These are phyloP conservation scores for Kluyveromyces nonfermentans DNA, from an alignment of 805 yeast species.

Conservation along the genomic window DNA sequence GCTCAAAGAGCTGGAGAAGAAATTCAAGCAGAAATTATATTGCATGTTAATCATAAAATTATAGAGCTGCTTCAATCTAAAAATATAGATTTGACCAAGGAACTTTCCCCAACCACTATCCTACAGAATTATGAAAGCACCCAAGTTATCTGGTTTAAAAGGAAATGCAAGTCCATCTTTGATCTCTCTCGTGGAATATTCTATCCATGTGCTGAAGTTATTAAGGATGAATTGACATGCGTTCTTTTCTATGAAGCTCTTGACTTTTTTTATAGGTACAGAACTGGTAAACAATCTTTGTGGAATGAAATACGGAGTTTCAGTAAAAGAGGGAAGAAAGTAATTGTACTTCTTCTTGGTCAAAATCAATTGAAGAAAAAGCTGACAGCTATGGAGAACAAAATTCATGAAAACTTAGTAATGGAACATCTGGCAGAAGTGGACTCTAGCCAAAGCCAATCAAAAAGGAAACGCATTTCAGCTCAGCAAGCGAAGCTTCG, in stretches of 20 bases:
- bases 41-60: constrained; percentile 32
- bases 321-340: constrained; percentile 19
- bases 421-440: constrained; percentile 21
- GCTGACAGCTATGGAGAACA: constrained; percentile 38
- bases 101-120: constrained; percentile 21
- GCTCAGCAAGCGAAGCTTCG: constrained; percentile 7
- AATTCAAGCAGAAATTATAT: constrained; percentile 39
- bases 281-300: constrained; percentile 18
- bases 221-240: constrained; percentile 35
- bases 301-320: constrained; percentile 18
- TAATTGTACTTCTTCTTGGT: constrained; percentile 41
- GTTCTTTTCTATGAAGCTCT: constrained; percentile 40
- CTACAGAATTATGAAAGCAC: constrained; percentile 18
- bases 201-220: constrained; percentile 39
- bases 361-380: constrained; percentile 38
- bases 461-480: constrained; percentile 3
- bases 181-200: constrained; percentile 41
- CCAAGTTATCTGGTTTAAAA: constrained; percentile 44
- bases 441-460: constrained; percentile 4
- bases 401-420: constrained; percentile 34
- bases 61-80: constrained; percentile 24
- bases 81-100: constrained; percentile 12
- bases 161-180: constrained; percentile 42
- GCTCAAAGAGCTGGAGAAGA: constrained; percentile 39
- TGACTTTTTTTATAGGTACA: constrained; percentile 33